Conservation (phyloP, 75 land plant genomes). For the Picea sitchensis region DNA sequence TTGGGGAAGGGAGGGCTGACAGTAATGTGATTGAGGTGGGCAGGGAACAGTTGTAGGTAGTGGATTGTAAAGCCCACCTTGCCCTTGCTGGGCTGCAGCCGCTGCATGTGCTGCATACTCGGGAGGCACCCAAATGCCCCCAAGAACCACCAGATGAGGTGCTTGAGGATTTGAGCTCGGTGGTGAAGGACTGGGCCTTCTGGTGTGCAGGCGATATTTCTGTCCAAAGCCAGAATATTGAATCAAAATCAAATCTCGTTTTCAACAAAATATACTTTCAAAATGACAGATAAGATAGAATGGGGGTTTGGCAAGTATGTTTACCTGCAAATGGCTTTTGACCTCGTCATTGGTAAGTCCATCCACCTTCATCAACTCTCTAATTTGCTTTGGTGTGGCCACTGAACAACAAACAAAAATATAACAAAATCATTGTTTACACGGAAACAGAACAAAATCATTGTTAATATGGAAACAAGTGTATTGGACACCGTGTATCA, state of each 20-base stretch:
- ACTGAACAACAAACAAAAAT: conserved; percentile 28
- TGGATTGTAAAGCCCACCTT: not conserved
- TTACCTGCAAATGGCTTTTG: conserved; percentile 91
- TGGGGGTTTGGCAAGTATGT: not conserved
- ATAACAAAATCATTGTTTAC: no score
- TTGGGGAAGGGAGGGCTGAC: conserved; percentile 21
- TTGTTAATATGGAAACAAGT: no score
- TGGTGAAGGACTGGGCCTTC: conserved; percentile 73
- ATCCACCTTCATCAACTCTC: conserved; percentile 94
- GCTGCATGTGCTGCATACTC: conserved; percentile 68
- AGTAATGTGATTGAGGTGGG: conserved; percentile 10
- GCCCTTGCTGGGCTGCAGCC: conserved; percentile 7
- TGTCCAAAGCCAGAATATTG: conserved; percentile 20
- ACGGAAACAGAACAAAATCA: no score
- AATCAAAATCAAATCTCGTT: not conserved
- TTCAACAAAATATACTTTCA: not conserved
- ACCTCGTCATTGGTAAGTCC: conserved; percentile 95
- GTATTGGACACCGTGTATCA: no score
- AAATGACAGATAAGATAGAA: not conserved
- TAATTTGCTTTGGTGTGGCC: conserved; percentile 87
- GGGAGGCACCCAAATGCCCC: conserved; percentile 92
- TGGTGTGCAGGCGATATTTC: conserved; percentile 96
- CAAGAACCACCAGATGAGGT: conserved; percentile 86
- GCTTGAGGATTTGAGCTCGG: conserved; percentile 41
- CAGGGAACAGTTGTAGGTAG: conserved; percentile 1